Conservation (phyloP, 2,329 filamentous ascomycete genomes). For the Botryotinia globosa region DNA sequence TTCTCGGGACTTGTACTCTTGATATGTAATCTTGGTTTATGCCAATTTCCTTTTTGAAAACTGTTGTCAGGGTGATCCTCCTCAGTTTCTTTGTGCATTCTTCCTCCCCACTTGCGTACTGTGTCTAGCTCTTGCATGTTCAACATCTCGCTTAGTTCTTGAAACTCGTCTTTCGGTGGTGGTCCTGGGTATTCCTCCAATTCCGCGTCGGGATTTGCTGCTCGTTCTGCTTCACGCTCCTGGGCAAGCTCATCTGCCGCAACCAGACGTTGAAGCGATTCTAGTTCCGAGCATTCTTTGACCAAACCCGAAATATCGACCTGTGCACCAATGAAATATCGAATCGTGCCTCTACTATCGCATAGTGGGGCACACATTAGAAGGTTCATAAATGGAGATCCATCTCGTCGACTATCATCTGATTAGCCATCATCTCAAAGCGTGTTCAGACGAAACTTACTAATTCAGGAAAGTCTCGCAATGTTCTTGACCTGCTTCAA, state of each 20-base stretch:
- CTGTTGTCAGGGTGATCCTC: conserved; percentile 45
- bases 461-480: conserved; percentile 76
- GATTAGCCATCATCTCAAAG: conserved; percentile 16
- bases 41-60: conserved; percentile 39
- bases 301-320: conserved; percentile 62
- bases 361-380: conserved; percentile 62
- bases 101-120: conserved; percentile 60
- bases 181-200: neutral
- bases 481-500: conserved; percentile 63
- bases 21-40: conserved; percentile 44
- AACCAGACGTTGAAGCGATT: conserved; percentile 51
- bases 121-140: conserved; percentile 64
- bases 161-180: conserved; percentile 58
- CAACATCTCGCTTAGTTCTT: conserved; percentile 66
- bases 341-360: conserved; percentile 58
- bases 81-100: conserved; percentile 53
- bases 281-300: conserved; percentile 59
- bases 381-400: conserved; percentile 66
- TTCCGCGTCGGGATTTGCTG: conserved; percentile 23
- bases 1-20: conserved; percentile 38
- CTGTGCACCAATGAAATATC: conserved; percentile 66
- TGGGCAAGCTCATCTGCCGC: conserved; percentile 26
- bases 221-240: conserved; percentile 31
- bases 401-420: conserved; percentile 54
- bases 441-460: conserved; percentile 40